A percentile compares a stretch with the other conserved stretches of the same genome.
Evolutionary conservation across 805 yeast genomes (phyloP).

Genomic region (Monosporozyma yasuniensis): DNA sequence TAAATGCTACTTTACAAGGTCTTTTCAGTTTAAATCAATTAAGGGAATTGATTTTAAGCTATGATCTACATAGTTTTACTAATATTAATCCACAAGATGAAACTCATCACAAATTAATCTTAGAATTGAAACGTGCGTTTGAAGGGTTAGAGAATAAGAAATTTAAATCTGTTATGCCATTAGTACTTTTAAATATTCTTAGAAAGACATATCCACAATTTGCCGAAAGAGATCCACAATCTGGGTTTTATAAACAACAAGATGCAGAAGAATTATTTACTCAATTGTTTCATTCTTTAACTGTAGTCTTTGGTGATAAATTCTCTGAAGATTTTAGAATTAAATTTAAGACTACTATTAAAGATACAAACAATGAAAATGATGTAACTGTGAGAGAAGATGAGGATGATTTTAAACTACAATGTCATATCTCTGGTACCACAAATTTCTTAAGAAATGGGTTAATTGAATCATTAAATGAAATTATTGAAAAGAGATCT

Average conservation of each 20-base stretch:
- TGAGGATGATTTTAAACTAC: conserved; percentile 53
- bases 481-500: conserved; percentile 68
- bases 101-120: conserved; percentile 33
- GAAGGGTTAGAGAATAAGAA: conserved; percentile 33
- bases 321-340: conserved; percentile 55
- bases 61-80: conserved; percentile 48
- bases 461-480: conserved; percentile 60
- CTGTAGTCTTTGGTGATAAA: conserved; percentile 37
- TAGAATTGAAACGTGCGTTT: conserved; percentile 42
- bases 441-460: conserved; percentile 90
- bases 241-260: conserved; percentile 82
- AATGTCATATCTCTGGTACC: conserved; percentile 78
- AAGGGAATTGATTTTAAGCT: conserved; percentile 51
- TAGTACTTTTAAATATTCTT: conserved; percentile 52
- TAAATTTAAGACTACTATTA: conserved; percentile 51
- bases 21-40: conserved; percentile 72
- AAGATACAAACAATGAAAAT: conserved; percentile 47
- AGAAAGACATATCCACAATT: conserved; percentile 79
- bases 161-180: conserved; percentile 52
- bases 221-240: conserved; percentile 57
- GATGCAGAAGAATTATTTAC: conserved; percentile 97
- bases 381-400: conserved; percentile 46
- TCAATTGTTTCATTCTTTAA: conserved; percentile 52
- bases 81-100: conserved; percentile 20
- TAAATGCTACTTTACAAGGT: conserved; percentile 84